Base-by-base conservation (phyloP, 2,329 filamentous ascomycete genomes). In the Drechslera avenae region DNA sequence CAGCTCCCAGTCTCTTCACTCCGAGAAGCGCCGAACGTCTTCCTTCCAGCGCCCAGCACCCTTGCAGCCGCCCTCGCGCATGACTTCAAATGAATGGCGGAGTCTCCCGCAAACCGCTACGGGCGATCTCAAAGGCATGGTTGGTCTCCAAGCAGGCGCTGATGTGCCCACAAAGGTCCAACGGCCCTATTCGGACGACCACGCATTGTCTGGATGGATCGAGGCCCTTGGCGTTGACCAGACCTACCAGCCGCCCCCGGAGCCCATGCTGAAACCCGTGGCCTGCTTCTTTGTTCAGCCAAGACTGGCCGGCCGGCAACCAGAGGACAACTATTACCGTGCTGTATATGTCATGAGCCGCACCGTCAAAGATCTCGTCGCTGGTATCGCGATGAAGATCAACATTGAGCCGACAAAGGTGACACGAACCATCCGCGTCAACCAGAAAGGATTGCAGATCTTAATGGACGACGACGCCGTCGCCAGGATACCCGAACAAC, bases 391-490 rank as follows among this genome's bases (percentile, higher is more conserved):
- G 2, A 76, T 81, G 47, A 97, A 97, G 74, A 94, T 89, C 79
- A 83, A 86, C 14, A 79, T 97, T 39, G 90, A 97, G 55, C 79
- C 88, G 1, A 81, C 82, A 2, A 85, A 83, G 54, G 84, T 97
- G 6, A 77, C 86, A 1, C 86, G 88, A 30, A 86, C 87, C 1
- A 79, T 96, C 4, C 89, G 86, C 50, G 79, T 91, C 45, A 87
- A 90, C 34, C 80, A 86, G 12, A 86, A 86, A 57, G 91, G 91
- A 0, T 76, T 97, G 1, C 86, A 91, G 64, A 86, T 97, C 47
- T 85, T 95, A 67, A 83, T 97, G 63, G 94, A 97, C 66, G 91
- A 97, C 66, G 91, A 97, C 56, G 87, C 95, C 39, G 84, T 97
- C 26, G 83, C 83, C 36, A 88, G 93, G 71, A 79, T 97, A 44